These are phyloP conservation scores for Spatholobus suberectus DNA, from an alignment of 306 rosid species.

Conservation along the genomic window DNA sequence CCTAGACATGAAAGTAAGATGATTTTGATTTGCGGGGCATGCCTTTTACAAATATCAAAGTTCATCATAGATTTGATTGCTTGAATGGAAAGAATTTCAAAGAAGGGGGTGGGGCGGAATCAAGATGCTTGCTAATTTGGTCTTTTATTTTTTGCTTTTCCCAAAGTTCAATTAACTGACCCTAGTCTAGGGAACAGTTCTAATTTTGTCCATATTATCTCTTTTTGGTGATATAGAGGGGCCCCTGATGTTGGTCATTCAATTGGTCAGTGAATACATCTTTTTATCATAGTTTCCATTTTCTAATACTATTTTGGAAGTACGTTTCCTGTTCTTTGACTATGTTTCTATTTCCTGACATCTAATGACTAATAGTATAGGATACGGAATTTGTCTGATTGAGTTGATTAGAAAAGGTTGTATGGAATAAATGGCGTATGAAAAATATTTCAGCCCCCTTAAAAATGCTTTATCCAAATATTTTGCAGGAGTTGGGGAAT, in stretches of 20 bases:
- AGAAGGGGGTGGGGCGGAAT: not conserved
- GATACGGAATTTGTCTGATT: slow-evolving; percentile 4
- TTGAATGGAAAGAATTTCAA: slow-evolving; percentile 23
- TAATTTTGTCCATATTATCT: slow-evolving; percentile 32
- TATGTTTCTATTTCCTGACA: not conserved
- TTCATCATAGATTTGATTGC: slow-evolving; percentile 1
- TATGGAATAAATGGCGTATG: not conserved
- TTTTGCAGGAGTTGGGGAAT: slow-evolving; percentile 96
- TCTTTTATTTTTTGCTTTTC: slow-evolving; percentile 52
- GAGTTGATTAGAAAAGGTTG: not conserved
- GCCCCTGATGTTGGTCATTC: slow-evolving; percentile 34
- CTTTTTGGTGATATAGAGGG: slow-evolving; percentile 25
- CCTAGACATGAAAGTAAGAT: slow-evolving; percentile 29
- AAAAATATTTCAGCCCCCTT: slow-evolving; percentile 21
- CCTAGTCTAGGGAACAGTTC: slow-evolving; percentile 27
- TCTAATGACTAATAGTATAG: not conserved
- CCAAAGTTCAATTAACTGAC: slow-evolving; percentile 29
- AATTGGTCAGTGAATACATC: not conserved
- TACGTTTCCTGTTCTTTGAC: slow-evolving; percentile 32
- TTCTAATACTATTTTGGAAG: slow-evolving; percentile 6
- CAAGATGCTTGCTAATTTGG: slow-evolving; percentile 38
- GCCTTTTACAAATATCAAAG: slow-evolving; percentile 30
- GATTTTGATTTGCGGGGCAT: not conserved
- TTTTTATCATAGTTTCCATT: slow-evolving; percentile 13
- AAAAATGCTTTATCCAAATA: slow-evolving; percentile 27